Evolutionary conservation across 192 early-diverging fungal genomes (phyloP), one percentile per base, ranked within the genome.

Genomic region (Backusella macrospora): DNA sequence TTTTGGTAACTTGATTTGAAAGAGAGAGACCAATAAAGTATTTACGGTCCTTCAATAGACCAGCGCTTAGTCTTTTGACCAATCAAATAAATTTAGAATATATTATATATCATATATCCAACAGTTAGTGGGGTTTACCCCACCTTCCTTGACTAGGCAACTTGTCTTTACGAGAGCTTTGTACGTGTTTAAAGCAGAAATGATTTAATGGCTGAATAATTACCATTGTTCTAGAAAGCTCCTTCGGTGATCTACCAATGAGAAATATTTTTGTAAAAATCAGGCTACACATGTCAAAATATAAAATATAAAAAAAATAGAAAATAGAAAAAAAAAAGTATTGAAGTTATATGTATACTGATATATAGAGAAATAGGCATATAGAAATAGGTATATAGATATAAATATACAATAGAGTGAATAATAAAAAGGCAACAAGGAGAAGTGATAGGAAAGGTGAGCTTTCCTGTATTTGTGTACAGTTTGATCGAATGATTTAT

Each of bases 1-100:
- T 59, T 18, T 59, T 59, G 52, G 52, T 59, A 59, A 59, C 52
- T 23, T 59, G 8, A 59, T 59, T 59, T 59, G 52, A 59, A 59
- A 59, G 52, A 59, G 52, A 59, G 52, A 26, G 18, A 21, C 52
- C 52, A 59, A 59, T 59, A 59, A 12, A 23, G 26, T 59, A 10
- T 3, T 59, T 59, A 59, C 52, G 52, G 52, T 13, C 52, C 52
- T 59, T 59, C 52, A 59, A 59, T 59, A 59, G 9, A 9, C 26
- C 52, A 13, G 13, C 26, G 10, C 52, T 10, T 59, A 26, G 26
- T 23, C 21, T 59, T 59, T 59, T 59, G 26, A 23, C 52, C 52
- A 59, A 59, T 59, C 52, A 59, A 59, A 59, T 59, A 59, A 59
- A 59, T 59, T 59, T 59, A 23, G 21, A 26, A 59, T 59, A 59